phyloP scores from a whole-genome alignment of 164 flowering plant genomes.

The Annona squamosa region DNA sequence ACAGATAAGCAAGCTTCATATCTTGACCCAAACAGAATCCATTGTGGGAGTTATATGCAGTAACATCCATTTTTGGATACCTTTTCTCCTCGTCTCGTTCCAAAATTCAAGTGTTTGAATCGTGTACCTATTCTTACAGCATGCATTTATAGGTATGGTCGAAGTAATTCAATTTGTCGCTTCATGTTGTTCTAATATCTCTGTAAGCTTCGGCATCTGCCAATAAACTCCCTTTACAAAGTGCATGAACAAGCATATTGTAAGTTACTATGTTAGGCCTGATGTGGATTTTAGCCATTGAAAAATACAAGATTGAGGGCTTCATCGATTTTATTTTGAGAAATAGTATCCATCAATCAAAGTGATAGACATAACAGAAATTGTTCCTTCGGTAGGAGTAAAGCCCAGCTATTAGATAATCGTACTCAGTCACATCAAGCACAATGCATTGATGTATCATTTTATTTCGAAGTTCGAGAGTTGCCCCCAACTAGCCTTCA shows the following conservation, averaged over 20 bases:
- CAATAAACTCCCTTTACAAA: slow-evolving; percentile 52
- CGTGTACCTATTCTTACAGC: slow-evolving; percentile 42
- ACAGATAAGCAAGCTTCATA: slow-evolving; percentile 30
- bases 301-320: slow-evolving; percentile 41
- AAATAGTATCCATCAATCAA: slow-evolving; percentile 56
- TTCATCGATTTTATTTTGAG: slow-evolving; percentile 39
- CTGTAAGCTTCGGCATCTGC: slow-evolving; percentile 30
- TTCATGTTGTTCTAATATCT: slow-evolving; percentile 34
- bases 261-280: slow-evolving; percentile 57
- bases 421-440: slow-evolving; percentile 42
- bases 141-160: slow-evolving; percentile 65
- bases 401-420: slow-evolving; percentile 53
- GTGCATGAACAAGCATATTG: slow-evolving; percentile 59
- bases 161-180: slow-evolving; percentile 40
- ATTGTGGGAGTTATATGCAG: slow-evolving; percentile 56
- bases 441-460: slow-evolving; percentile 32
- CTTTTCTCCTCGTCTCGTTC: slow-evolving; percentile 32
- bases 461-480: slow-evolving; percentile 41
- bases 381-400: slow-evolving; percentile 60
- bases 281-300: slow-evolving; percentile 39
- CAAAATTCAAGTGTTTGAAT: slow-evolving; percentile 39
- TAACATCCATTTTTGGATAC: slow-evolving; percentile 32
- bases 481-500: slow-evolving; percentile 51
- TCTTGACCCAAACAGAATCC: slow-evolving; percentile 40
- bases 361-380: slow-evolving; percentile 54